Evolutionary conservation across 129 eudicot species (phyloP), one percentile per base, ranked within the genome.

Genomic region (Artemisia tridentata): DNA sequence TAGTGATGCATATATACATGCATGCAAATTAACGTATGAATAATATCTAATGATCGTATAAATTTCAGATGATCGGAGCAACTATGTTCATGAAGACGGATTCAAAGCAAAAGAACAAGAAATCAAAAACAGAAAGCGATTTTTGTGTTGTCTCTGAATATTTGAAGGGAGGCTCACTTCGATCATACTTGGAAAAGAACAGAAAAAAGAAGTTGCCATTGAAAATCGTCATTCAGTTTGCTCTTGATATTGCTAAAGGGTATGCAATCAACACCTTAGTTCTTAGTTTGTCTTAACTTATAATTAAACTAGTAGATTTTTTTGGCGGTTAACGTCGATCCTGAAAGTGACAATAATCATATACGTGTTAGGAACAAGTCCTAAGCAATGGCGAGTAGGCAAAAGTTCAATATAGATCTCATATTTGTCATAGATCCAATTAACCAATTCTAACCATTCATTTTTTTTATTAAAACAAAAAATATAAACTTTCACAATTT

Each of bases 201-300:
- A 52, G 61, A 50, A 18, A 45, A 29, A 76, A 63, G 64, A 80
- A 80, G 64, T 18, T 84, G 57, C 75, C 82, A 0, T 56, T 72
- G 47, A 80, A 65, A 25, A 67, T 8, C 8, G 72, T 77, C n/a
- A 52, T 29, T 29, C 82, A 31, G 3, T 63, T 84, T 54, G 78
- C 85, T 7, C 79, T 77, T 56, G 82, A 77, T 68, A 68, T 84
- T 10, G 82, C 85, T 21, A 76, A 75, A 69, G 88, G 84, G 84
- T 84, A 74, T 11, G 60, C 14, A 59, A 49, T 23, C 14, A 49
- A 18, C 46, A 76, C 10, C 20, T 50, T 50, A 2, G 11, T 29
- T 56, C 46, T 34, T 34, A 51, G n/a, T 17, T 11, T 4, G 10
- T 38, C 11, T n/a, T 51, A 63, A 34, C 51, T 63, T 47, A 17